These are phyloP conservation scores for cucumber (Cucumis sativus) DNA, from an alignment of 306 rosid species.

Conservation along the genomic window Cucumber_9930_V3 NC_026661.2:19239501-19240000, in stretches of 20 bases:
- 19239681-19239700: too few species aligned
- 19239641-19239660: conserved; percentile 16
- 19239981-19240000: conserved; percentile 28
- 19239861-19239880: too few species aligned
- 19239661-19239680: not conserved
- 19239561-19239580: conserved; percentile 26
- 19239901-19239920: too few species aligned
- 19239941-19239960: conserved; percentile 39
- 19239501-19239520: conserved; percentile 25
- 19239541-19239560: conserved; percentile 24
- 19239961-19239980: conserved; percentile 30
- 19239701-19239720: too few species aligned
- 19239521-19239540: conserved; percentile 19
- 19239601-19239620: conserved; percentile 19
- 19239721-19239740: too few species aligned
- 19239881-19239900: too few species aligned
- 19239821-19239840: too few species aligned
- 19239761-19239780: too few species aligned
- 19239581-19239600: conserved; percentile 21
- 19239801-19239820: too few species aligned
- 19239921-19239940: not conserved
- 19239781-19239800: too few species aligned
- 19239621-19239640: conserved; percentile 23
- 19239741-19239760: too few species aligned
- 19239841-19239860: too few species aligned